Conservation (phyloP, 2,329 filamentous ascomycete genomes). For the Zarea fungicola region DNA sequence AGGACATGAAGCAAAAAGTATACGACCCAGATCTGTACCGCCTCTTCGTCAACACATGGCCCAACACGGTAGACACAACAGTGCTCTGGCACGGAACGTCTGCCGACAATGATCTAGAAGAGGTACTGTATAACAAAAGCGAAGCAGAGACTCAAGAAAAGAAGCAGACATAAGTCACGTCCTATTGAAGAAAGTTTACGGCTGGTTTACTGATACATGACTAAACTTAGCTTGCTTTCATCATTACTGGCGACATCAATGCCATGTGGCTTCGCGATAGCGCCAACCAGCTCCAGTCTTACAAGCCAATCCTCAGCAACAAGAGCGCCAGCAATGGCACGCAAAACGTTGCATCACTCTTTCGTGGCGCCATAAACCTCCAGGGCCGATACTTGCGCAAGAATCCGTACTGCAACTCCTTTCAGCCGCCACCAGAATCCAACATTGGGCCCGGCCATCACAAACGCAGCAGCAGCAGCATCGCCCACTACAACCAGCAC, state of each 20-base stretch:
- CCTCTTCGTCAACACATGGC: conserved; percentile 67
- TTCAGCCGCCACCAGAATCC: conserved; percentile 79
- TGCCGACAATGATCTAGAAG: conserved; percentile 53
- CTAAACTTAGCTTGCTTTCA: conserved; percentile 57
- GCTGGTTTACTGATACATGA: not conserved
- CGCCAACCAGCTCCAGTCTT: conserved; percentile 72
- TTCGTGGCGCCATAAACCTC: conserved; percentile 70
- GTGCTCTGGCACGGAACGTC: conserved; percentile 62
- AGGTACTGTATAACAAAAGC: conserved; percentile 30
- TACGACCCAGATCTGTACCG: conserved; percentile 70
- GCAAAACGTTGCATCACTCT: conserved; percentile 55
- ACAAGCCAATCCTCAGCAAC: conserved; percentile 57
- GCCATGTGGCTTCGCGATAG: conserved; percentile 93
- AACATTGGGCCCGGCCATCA: conserved; percentile 22
- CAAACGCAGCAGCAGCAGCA: conserved; percentile 15
- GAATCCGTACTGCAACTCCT: conserved; percentile 86
- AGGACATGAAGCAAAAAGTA: conserved; percentile 62
- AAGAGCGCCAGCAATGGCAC: conserved; percentile 41
- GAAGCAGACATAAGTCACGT: not conserved
- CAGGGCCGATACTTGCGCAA: conserved; percentile 65
- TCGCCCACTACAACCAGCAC: not conserved
- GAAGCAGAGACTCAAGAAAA: not conserved
- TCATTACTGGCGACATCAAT: conserved; percentile 84
- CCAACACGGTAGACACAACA: conserved; percentile 71
- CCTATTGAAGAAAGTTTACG: not conserved